These are phyloP conservation scores for Verticillium alfalfae DNA, from an alignment of 2,329 filamentous ascomycete species.

Conservation along the genomic window DNA sequence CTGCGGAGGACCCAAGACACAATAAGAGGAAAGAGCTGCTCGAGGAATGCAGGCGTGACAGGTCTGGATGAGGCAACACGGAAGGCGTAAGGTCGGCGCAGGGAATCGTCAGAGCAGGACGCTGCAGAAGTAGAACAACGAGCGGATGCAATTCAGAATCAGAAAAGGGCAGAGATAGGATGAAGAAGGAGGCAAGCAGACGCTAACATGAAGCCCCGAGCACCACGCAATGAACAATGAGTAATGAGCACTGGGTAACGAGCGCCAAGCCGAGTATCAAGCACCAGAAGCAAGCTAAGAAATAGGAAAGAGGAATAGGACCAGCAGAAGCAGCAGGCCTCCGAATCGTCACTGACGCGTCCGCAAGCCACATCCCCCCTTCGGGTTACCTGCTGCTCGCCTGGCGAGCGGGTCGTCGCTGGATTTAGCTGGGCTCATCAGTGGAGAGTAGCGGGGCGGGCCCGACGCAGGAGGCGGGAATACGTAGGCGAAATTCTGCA, in stretches of 20 bases:
- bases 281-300: too few species aligned
- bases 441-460: too few species aligned
- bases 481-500: neutral
- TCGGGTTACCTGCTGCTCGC: neutral
- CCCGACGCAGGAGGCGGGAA: neutral
- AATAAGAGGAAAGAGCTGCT: neutral
- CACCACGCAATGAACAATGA: too few species aligned
- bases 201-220: too few species aligned
- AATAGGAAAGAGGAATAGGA: neutral
- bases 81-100: neutral
- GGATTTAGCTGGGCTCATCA: neutral
- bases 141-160: too few species aligned
- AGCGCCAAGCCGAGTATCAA: too few species aligned
- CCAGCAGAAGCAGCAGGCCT: neutral
- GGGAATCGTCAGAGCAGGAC: neutral
- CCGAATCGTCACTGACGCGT: neutral
- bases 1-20: neutral
- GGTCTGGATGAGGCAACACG: neutral
- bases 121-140: neutral
- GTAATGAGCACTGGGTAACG: too few species aligned
- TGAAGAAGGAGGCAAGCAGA: too few species aligned
- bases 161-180: too few species aligned
- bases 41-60: neutral
- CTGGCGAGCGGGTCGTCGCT: neutral
- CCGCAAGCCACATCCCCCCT: neutral